Conservation (phyloP, 2,329 filamentous ascomycete genomes). For the Emericellopsis atlantica region DNA sequence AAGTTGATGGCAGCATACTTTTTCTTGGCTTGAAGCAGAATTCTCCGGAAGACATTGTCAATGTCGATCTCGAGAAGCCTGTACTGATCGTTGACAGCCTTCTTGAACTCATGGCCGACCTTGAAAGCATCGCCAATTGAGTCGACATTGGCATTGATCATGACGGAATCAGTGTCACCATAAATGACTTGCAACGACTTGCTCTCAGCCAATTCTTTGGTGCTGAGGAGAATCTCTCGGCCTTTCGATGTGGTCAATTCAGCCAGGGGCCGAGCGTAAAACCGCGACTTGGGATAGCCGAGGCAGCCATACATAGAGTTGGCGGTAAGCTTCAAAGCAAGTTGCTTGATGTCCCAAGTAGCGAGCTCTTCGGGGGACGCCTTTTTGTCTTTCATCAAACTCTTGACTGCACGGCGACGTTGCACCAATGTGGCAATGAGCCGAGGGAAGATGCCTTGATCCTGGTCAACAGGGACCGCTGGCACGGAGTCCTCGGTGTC, state of each 20-base stretch:
- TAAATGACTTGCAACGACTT: constrained; percentile 93
- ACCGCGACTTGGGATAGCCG: constrained; percentile 91
- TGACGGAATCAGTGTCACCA: constrained; percentile 97
- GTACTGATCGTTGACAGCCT: constrained; percentile 87
- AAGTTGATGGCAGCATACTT: constrained; percentile 98
- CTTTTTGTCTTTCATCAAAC: constrained; percentile 86
- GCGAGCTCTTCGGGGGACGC: constrained; percentile 78
- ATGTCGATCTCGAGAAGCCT: constrained; percentile 93
- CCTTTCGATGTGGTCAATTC: constrained; percentile 96
- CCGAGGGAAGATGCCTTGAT: constrained; percentile 74
- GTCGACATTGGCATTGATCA: constrained; percentile 98
- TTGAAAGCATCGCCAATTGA: constrained; percentile 82
- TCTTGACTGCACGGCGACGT: constrained; percentile 84
- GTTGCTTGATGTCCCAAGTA: constrained; percentile 96
- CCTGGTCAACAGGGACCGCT: constrained; percentile 67
- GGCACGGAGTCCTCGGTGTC: constrained; percentile 83
- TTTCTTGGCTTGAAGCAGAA: constrained; percentile 94
- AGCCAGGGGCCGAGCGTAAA: constrained; percentile 89
- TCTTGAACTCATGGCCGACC: constrained; percentile 91
- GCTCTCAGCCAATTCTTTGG: constrained; percentile 88
- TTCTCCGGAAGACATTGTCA: constrained; percentile 89
- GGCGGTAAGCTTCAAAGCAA: constrained; percentile 91
- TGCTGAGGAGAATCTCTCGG: constrained; percentile 90
- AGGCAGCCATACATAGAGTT: constrained; percentile 99
- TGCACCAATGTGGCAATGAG: constrained; percentile 88